These are phyloP conservation scores for Polymyxa betae DNA, from an alignment of 208 protist species.

Conservation along the genomic window DNA sequence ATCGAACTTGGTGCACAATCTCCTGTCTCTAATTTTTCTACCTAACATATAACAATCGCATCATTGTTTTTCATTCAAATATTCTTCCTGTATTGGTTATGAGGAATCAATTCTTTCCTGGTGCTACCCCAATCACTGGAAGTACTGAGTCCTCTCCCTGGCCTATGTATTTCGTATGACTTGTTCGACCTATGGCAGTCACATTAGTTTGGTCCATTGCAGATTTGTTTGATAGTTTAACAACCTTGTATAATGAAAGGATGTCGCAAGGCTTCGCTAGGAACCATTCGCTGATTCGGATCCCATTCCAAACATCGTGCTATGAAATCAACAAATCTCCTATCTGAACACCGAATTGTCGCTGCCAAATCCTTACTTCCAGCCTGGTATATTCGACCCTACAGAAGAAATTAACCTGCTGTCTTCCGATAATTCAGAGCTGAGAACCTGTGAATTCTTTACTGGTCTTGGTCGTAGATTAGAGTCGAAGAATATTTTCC, in stretches of 20 bases:
- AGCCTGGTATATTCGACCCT: neutral
- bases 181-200: no score
- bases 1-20: neutral
- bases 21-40: neutral
- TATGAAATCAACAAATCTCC: slow-evolving; percentile 55
- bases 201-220: no score
- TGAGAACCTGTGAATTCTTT: slow-evolving; percentile 46
- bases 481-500: slow-evolving; percentile 78
- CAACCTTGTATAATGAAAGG: slow-evolving; percentile 43
- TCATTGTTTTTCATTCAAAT: no score
- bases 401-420: neutral
- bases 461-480: neutral
- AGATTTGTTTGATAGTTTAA: neutral
- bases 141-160: neutral
- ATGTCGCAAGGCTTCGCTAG: slow-evolving; percentile 57
- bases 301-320: slow-evolving; percentile 60
- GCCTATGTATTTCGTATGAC: neutral
- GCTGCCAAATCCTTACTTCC: neutral
- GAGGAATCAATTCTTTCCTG: no score
- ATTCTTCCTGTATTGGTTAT: no score
- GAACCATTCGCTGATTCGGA: slow-evolving; percentile 51
- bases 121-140: neutral
- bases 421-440: neutral
- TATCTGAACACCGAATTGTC: slow-evolving; percentile 16
- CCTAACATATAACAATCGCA: neutral